Evolutionary conservation across 225 moss, liverwort and hornwort species (phyloP), one percentile per base, ranked within the genome.

Genomic region (Pseudisothecium myosuroides): DNA sequence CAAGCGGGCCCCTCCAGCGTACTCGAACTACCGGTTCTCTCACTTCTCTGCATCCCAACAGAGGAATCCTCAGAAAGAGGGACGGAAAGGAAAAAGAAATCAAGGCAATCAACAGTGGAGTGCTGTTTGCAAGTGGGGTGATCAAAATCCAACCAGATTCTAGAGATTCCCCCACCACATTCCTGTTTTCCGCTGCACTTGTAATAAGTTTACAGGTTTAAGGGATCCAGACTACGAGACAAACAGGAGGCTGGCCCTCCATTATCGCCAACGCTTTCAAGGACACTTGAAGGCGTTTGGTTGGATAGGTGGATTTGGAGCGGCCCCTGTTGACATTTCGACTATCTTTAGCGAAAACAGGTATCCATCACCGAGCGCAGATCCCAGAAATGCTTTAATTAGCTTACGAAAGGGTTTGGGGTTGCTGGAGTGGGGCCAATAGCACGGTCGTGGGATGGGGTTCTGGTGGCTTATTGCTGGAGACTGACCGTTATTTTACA

Each of bases 401-500:
- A 23, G 77, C 45, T 31, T 37, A 10, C 36, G n/a, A 41, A 54
- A 56, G 55, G 17, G 12, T 22, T 83, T 71, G 47, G 0, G 83
- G 56, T 86, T 69, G n/a, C 69, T 62, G 37, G 76, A 24, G 68
- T 86, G 69, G 86, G 90, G 83, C 14, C 74, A 58, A 21, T 65
- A 58, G 73, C 90, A 83, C 92, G 90, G 92, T 90, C 79, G n/a
- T 86, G 74, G 83, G 92, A 77, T 65, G 41, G 20, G 45, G 77
- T 52, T 86, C 86, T 65, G 80, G 74, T 83, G 86, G 78, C 77
- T 59, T 47, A 14, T 59, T 72, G 79, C 49, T 63, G 83, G 66
- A 45, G 79, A 68, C 49, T 74, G 87, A 78, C 91, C 85, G 92
- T 89, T 92, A 91, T 91, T 92, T 76, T 36, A 85, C 92, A 92